A percentile compares a stretch with the other conserved stretches of the same genome.
These are phyloP conservation scores for Neofusicoccum parvum DNA, from an alignment of 2,329 filamentous ascomycete genomes.

Conservation along the genomic window DNA sequence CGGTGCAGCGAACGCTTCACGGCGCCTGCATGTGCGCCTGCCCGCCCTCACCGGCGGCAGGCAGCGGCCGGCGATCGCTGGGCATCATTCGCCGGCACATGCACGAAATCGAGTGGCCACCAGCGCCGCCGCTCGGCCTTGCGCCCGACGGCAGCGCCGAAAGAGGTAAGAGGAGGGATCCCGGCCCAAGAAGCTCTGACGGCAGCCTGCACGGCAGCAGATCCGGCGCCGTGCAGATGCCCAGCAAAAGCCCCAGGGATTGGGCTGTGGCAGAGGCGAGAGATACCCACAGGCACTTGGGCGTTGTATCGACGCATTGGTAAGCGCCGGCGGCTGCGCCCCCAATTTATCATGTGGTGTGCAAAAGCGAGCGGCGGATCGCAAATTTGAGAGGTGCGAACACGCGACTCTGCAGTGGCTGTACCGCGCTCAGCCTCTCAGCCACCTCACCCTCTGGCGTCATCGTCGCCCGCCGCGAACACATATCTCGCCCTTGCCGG, in stretches of 20 bases:
- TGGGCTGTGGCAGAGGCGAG: neutral
- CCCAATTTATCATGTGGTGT: constrained; percentile 3
- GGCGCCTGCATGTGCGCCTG: neutral
- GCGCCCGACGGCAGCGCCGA: neutral
- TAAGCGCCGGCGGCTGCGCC: constrained; percentile 7
- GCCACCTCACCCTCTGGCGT: constrained; percentile 8
- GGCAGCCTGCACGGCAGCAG: constrained; percentile 5
- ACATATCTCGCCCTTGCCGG: neutral
- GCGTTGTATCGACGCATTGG: neutral
- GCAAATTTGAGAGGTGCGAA: neutral
- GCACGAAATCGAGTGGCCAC: neutral
- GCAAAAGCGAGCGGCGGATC: neutral
- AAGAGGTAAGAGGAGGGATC: neutral
- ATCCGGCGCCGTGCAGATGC: neutral
- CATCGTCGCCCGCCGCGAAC: neutral
- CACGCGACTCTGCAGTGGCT: constrained; percentile 12
- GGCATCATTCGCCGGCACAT: neutral
- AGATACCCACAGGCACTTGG: neutral
- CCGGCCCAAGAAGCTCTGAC: neutral
- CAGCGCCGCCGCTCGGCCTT: neutral
- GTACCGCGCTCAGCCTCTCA: constrained; percentile 8
- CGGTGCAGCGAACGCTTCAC: neutral
- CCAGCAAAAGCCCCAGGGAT: neutral
- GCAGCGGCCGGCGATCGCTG: neutral
- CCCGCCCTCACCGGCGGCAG: neutral